Percentiles rank a stretch among this genome's conserved stretches.
These are phyloP conservation scores for Xylaria sp. DNA, from an alignment of 2,329 filamentous ascomycete genomes.

Conservation along the genomic window DNA sequence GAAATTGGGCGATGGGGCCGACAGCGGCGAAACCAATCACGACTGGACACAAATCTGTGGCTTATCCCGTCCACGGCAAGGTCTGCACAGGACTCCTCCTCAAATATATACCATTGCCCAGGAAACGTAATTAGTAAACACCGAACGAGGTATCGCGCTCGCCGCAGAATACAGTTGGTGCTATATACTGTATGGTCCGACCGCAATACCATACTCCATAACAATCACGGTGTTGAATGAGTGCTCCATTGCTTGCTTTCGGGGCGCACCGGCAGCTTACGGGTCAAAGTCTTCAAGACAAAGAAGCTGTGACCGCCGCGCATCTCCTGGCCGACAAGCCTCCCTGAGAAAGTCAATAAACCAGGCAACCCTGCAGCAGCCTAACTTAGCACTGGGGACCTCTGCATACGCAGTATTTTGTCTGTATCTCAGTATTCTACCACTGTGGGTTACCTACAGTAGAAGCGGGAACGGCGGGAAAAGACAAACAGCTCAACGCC, in stretches of 20 bases:
- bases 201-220: conserved; percentile 11
- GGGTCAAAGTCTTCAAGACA: conserved; percentile 9
- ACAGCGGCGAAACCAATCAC: conserved; percentile 41
- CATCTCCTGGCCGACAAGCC: conserved; percentile 26
- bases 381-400: background rate
- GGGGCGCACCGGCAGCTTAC: conserved; percentile 22
- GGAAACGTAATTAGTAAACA: conserved; percentile 32
- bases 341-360: conserved; percentile 21
- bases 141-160: conserved; percentile 11
- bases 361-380: conserved; percentile 26
- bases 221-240: background rate
- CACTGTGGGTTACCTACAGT: background rate
- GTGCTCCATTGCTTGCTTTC: background rate
- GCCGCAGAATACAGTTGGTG: background rate
- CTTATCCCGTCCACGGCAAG: conserved; percentile 30
- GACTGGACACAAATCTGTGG: conserved; percentile 41
- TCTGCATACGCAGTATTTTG: conserved; percentile 21
- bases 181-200: conserved; percentile 1
- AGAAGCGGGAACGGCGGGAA: background rate
- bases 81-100: conserved; percentile 26
- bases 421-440: background rate
- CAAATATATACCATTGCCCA: conserved; percentile 35
- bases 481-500: conserved; percentile 2
- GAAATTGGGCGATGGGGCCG: conserved; percentile 44
- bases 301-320: conserved; percentile 19